Conservation (phyloP, 2,329 filamentous ascomycete species). For the Verticillium nubilum region DNA sequence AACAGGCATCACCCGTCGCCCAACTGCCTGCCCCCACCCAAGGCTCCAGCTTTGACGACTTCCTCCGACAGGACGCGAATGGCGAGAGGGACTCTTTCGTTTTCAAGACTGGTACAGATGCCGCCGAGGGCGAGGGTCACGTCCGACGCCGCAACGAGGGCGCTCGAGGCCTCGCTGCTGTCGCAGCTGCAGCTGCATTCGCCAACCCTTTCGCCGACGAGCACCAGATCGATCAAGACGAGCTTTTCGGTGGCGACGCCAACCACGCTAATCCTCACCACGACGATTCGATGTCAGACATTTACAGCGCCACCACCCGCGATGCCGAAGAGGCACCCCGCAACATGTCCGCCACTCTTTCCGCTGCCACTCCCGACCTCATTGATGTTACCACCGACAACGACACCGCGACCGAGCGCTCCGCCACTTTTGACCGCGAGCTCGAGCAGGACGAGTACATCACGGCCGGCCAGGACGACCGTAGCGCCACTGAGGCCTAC, state of each 20-base stretch:
- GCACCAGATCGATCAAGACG: constrained; percentile 45
- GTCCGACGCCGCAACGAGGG: constrained; percentile 43
- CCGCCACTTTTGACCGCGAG: constrained; percentile 19
- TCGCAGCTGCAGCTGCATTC: constrained; percentile 28
- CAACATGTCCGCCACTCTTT: constrained; percentile 15
- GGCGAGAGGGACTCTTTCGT: constrained; percentile 51
- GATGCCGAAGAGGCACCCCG: constrained; percentile 19
- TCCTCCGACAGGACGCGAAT: constrained; percentile 44
- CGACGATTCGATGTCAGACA: constrained; percentile 45
- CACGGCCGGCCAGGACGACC: constrained; percentile 43
- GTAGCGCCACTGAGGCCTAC: constrained; percentile 36
- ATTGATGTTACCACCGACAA: constrained; percentile 20
- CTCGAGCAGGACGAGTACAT: constrained; percentile 43
- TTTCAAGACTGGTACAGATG: constrained; percentile 51
- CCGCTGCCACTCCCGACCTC: constrained; percentile 20
- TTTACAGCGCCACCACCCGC: constrained; percentile 53
- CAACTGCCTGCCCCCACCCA: constrained; percentile 10
- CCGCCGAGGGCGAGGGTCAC: constrained; percentile 28
- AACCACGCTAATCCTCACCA: constrained; percentile 34
- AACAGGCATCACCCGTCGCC: constrained; percentile 8
- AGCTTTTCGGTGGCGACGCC: constrained; percentile 32
- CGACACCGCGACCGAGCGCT: constrained; percentile 8
- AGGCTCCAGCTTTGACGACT: constrained; percentile 52
- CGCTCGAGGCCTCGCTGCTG: constrained; percentile 37
- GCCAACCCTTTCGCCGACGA: constrained; percentile 57